These are phyloP conservation scores for Crithidia expoeki DNA, from an alignment of 208 protist genomes.

Conservation along the genomic window DNA sequence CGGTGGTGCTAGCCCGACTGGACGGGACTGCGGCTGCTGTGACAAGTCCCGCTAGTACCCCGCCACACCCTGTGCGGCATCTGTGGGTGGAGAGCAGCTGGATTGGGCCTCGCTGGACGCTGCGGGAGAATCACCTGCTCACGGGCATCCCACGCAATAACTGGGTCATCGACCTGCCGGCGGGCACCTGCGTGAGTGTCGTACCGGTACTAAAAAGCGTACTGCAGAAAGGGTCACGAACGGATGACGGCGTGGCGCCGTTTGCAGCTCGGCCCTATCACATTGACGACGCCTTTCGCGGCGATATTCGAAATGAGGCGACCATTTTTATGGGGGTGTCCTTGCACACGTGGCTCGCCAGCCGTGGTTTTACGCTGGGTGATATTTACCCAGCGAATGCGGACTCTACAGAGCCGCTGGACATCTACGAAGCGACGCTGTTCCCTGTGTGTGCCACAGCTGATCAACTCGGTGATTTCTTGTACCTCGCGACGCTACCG, in stretches of 20 bases:
- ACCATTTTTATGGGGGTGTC: slow-evolving; percentile 42
- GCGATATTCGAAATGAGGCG: slow-evolving; percentile 18
- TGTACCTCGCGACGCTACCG: slow-evolving; percentile 34
- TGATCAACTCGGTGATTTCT: slow-evolving; percentile 35
- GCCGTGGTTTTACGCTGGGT: slow-evolving; percentile 25
- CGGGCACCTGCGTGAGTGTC: slow-evolving; percentile 38
- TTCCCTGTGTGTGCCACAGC: slow-evolving; percentile 40
- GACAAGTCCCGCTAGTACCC: neutral
- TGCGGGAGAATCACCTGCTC: slow-evolving; percentile 38
- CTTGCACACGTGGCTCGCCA: slow-evolving; percentile 38
- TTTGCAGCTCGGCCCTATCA: slow-evolving; percentile 50
- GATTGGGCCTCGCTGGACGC: slow-evolving; percentile 32
- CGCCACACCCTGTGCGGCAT: slow-evolving; percentile 11
- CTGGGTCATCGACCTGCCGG: slow-evolving; percentile 45
- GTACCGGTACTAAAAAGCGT: slow-evolving; percentile 25
- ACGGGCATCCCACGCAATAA: slow-evolving; percentile 50
- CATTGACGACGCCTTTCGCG: slow-evolving; percentile 43
- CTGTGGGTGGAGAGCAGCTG: slow-evolving; percentile 60
- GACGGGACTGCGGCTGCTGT: slow-evolving; percentile 14
- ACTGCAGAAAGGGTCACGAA: neutral
- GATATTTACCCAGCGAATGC: slow-evolving; percentile 16
- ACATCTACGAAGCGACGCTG: slow-evolving; percentile 39
- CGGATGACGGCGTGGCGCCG: neutral
- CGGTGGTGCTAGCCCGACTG: slow-evolving; percentile 27
- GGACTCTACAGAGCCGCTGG: slow-evolving; percentile 8